Evolutionary conservation across 345 rosid species (phyloP).

Genomic region (Luvunga scandens): DNA sequence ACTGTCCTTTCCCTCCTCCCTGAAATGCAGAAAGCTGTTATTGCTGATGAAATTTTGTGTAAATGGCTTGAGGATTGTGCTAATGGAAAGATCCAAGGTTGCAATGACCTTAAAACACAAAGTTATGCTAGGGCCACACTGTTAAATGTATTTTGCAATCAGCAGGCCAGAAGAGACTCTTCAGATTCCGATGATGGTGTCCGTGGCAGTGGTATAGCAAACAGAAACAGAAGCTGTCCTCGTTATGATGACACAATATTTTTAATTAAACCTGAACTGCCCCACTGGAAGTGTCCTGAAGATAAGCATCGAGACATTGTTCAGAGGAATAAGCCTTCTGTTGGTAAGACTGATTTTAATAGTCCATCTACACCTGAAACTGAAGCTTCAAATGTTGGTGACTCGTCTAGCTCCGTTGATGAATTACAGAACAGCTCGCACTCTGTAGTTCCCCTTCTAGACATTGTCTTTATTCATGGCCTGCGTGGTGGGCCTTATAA

Average conservation of each 20-base stretch:
- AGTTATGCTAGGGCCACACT: conserved; percentile 92
- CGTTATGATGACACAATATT: conserved; percentile 69
- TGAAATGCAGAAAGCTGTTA: conserved; percentile 62
- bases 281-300: conserved; percentile 77
- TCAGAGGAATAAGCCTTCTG: conserved; percentile 25
- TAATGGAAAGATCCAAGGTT: conserved; percentile 61
- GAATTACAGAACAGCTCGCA: conserved; percentile 29
- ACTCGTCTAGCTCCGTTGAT: conserved; percentile 31
- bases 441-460: conserved; percentile 55
- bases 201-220: conserved; percentile 34
- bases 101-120: conserved; percentile 74
- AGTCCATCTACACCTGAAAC: conserved; percentile 21
- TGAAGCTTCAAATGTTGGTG: conserved; percentile 25
- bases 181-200: conserved; percentile 23
- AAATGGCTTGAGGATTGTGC: conserved; percentile 98
- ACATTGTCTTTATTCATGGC: conserved; percentile 93
- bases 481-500: conserved; percentile 93
- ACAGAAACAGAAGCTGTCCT: conserved; percentile 50
- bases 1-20: conserved; percentile 83
- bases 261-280: conserved; percentile 76
- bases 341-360: conserved; percentile 29
- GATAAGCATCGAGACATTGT: conserved; percentile 28
- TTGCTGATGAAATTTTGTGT: conserved; percentile 69
- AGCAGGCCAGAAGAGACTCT: conserved; percentile 31
- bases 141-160: conserved; percentile 66